Conservation (phyloP, 2,329 filamentous ascomycete species). For the Penicillium corylophilum region DNA sequence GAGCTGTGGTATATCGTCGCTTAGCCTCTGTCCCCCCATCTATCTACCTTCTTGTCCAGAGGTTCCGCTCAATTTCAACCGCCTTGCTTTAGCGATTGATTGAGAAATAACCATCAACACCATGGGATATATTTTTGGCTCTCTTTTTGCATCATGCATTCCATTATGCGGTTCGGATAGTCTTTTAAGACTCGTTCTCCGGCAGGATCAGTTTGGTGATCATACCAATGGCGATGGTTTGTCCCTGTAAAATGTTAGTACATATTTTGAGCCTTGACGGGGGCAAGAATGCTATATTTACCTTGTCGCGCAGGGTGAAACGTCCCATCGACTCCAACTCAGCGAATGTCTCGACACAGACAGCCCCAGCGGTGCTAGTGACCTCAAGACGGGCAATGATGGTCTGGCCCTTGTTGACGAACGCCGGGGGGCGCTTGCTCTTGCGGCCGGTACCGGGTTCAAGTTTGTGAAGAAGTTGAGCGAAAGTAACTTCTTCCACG, state of each 20-base stretch:
- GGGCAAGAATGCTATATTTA: constrained; percentile 41
- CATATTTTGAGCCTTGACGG: constrained; percentile 10
- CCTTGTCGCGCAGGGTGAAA: constrained; percentile 86
- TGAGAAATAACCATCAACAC: neutral
- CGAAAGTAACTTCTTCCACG: constrained; percentile 95
- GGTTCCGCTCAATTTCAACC: constrained; percentile 2
- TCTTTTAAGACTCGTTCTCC: constrained; percentile 22
- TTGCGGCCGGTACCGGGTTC: constrained; percentile 92
- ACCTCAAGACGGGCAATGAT: constrained; percentile 93
- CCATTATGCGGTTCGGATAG: constrained; percentile 1
- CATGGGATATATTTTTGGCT: constrained; percentile 7
- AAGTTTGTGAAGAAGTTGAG: constrained; percentile 82
- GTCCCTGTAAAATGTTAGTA: constrained; percentile 61
- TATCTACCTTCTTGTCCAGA: constrained; percentile 13
- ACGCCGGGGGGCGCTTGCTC: constrained; percentile 89
- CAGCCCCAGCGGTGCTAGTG: constrained; percentile 76
- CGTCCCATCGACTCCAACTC: constrained; percentile 93
- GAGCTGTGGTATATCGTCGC: constrained; percentile 25
- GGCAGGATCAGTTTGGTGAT: constrained; percentile 77
- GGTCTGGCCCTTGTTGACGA: constrained; percentile 74
- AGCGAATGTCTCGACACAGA: constrained; percentile 92
- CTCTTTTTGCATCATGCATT: constrained; percentile 2
- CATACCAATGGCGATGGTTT: constrained; percentile 99
- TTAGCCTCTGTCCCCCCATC: constrained; percentile 20
- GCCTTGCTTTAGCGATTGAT: neutral